Evolutionary conservation across 2,329 filamentous ascomycete species (phyloP), one percentile per base, ranked within the genome.

Genomic region (Septoria linicola): DNA sequence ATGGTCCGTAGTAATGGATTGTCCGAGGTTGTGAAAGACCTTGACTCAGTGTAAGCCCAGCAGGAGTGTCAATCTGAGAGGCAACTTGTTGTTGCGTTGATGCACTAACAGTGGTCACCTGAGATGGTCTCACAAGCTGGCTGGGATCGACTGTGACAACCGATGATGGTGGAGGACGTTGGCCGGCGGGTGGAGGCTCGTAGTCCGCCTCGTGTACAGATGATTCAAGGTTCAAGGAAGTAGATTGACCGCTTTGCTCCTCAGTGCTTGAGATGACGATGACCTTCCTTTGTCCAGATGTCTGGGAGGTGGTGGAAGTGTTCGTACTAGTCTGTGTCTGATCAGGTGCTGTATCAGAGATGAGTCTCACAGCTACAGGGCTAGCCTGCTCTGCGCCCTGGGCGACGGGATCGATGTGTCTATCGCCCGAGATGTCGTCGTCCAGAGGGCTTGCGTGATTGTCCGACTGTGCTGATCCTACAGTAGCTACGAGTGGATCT

Each of bases 181-280:
- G 58, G 27, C 41, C 55, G 31, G 56, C 49, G 7, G 58, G 55
- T n/a, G 58, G 58, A 16, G 49, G 56, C 3, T 48, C 46, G 30
- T 48, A 55, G 36, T 59, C 49, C 32, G 54, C 51, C 45, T 51
- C 40, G 16, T 41, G 41, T 40, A 27, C 32, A 3, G 35, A 40
- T 16, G 42, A 51, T 10, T 41, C 43, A n/a, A 48, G 49, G 8
- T 45, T 37, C 4, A 40, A 35, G 8, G n/a, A 34, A 17, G 19
- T 20, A n/a, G 54, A 53, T 35, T 37, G 20, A 34, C 32, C 34
- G 31, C 41, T 42, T 19, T 32, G 32, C n/a, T 46, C 7, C 48
- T 45, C 46, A 25, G 35, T 34, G 27, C 51, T 51, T 21, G 44
- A 41, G 10, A 53, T 40, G 13, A 47, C 30, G 25, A 50, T 25